phyloP scores from a whole-genome alignment of 768 basidiomycete species.

The Scleroderma bovista region DNA sequence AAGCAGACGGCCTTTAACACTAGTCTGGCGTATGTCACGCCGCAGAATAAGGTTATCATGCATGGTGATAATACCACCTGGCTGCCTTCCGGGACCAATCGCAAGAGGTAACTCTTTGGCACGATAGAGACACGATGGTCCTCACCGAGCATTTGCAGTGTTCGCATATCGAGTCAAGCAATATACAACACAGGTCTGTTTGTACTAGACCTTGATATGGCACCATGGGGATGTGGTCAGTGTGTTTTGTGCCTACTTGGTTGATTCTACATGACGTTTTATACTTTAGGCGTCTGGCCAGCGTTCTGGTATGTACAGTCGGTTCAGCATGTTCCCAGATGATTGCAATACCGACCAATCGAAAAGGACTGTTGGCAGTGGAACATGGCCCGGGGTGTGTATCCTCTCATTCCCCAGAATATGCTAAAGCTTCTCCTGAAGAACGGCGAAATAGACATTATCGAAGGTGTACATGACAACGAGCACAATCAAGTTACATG shows the following conservation, averaged over 20 bases:
- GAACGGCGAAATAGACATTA: slow-evolving; percentile 79
- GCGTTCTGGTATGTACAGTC: slow-evolving; percentile 57
- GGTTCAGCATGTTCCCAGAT: neutral
- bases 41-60: slow-evolving; percentile 64
- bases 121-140: slow-evolving; percentile 1
- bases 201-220: slow-evolving; percentile 75
- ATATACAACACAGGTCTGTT: slow-evolving; percentile 76
- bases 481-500: slow-evolving; percentile 81
- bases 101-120: slow-evolving; percentile 46
- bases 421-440: slow-evolving; percentile 23
- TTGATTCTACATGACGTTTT: slow-evolving; percentile 1
- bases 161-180: slow-evolving; percentile 66
- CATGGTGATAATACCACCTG: slow-evolving; percentile 64
- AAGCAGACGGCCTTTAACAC: slow-evolving; percentile 44
- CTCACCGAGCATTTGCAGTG: slow-evolving; percentile 36
- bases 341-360: neutral
- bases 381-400: slow-evolving; percentile 60
- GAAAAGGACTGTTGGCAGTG: slow-evolving; percentile 38
- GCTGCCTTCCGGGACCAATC: slow-evolving; percentile 46
- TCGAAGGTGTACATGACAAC: slow-evolving; percentile 82
- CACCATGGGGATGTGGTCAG: slow-evolving; percentile 84
- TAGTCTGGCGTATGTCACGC: slow-evolving; percentile 51
- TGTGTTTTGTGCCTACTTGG: neutral
- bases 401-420: neutral
- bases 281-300: slow-evolving; percentile 65